Base-by-base conservation (phyloP, 192 early-diverging fungal genomes). In the Mortierella alpina region DNA sequence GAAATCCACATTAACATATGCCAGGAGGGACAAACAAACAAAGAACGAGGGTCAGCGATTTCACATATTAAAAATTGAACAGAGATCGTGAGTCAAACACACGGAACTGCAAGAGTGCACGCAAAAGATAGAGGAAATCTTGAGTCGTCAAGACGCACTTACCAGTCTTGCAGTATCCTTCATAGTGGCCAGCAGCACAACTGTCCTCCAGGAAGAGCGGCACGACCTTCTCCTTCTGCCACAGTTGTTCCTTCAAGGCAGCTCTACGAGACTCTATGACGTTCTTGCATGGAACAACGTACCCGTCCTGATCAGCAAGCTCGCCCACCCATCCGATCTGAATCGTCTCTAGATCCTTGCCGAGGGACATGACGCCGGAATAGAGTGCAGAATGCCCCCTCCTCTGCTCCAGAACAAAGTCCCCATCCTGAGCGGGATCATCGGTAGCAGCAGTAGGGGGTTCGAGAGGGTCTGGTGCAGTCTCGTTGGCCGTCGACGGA, bases 131-230 rank as follows among this genome's bases (percentile, higher is more conserved):
- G 22, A 40, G 42, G 0, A 55, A 42, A 41, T 13, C 51, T 57
- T 7, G 68, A 39, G 18, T 17, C 14, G 31, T 31, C 31, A 31
- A 31, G 31, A 31, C 31, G 31, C 31, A 42, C 73, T 48, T 88
- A 92, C 94, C 92, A 67, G 90, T 84, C 84, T 99, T 99, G 87
- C 97, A 97, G 83, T 97, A 99, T 0, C 98, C 98, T 75, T 98
- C 98, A 82, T 99, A 99, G 83, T 98, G 97, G 54, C 89, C 92
- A 52, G 84, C 68, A 22, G 94, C 91, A 31, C 85, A 86, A 23
- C 87, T 79, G 18, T 93, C 90, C 57, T 92, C 89, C 51, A 98
- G 65, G 67, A 95, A 91, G n/a, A 98, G 92, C 0, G 96, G 94
- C 22, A 94, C 88, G 48, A 90, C 87, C 46, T 87, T 88, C 40